Evolutionary conservation across 768 basidiomycete genomes (phyloP).

Genomic region (Mrakia frigida): DNA sequence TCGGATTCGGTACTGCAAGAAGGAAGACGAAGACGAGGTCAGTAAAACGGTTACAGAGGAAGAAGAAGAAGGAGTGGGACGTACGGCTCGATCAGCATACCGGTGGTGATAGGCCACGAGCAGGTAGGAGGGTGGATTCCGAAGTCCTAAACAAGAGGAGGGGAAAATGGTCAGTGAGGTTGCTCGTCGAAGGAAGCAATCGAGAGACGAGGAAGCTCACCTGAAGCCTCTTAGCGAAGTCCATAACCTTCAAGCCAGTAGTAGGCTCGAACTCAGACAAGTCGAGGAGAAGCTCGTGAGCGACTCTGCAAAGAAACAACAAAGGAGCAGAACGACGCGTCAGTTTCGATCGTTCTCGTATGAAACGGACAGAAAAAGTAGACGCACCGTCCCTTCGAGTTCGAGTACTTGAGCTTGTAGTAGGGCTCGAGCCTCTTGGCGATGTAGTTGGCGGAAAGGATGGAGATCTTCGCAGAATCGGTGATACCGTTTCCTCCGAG

Average conservation of each 20-base stretch:
- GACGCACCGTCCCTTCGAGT: conserved; percentile 63
- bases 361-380: too few species aligned
- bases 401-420: conserved; percentile 84
- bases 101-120: conserved; percentile 95
- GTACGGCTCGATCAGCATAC: conserved; percentile 55
- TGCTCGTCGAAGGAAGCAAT: background rate
- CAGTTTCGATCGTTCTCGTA: background rate
- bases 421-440: conserved; percentile 75
- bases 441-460: conserved; percentile 97
- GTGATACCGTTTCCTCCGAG: conserved; percentile 87
- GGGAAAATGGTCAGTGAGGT: background rate
- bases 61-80: conserved; percentile 44
- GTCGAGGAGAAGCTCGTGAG: conserved; percentile 93
- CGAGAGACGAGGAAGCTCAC: conserved; percentile 46
- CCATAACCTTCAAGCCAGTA: conserved; percentile 80
- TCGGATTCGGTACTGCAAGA: conserved; percentile 26
- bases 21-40: background rate
- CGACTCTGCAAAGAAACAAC: conserved; percentile 51
- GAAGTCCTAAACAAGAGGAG: conserved; percentile 70
- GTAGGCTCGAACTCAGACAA: conserved; percentile 88
- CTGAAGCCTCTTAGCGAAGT: conserved; percentile 95
- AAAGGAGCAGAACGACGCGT: background rate
- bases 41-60: conserved; percentile 64
- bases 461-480: conserved; percentile 75
- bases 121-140: conserved; percentile 97